Conservation (phyloP, 192 early-diverging fungal species). For the Podila verticillata region DNA sequence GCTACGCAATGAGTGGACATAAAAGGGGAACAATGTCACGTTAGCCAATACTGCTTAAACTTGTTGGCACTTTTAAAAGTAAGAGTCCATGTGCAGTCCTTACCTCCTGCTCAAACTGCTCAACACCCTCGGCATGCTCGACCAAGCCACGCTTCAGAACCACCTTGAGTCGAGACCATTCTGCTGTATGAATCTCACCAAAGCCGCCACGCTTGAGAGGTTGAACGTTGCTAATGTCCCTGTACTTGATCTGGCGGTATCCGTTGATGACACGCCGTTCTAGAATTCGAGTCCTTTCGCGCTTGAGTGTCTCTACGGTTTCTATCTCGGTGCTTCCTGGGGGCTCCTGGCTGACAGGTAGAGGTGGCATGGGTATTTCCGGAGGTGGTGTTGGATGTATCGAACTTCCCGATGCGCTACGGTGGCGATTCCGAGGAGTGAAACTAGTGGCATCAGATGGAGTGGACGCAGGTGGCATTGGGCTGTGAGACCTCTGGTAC, state of each 20-base stretch:
- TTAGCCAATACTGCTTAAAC: not conserved
- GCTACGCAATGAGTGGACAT: slow-evolving; percentile 1
- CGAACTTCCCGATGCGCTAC: not conserved
- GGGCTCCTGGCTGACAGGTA: not conserved
- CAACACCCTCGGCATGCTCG: slow-evolving; percentile 26
- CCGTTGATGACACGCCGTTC: slow-evolving; percentile 23
- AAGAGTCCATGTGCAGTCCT: not conserved
- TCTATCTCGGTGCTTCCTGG: slow-evolving; percentile 19
- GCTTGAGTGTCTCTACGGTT: slow-evolving; percentile 40
- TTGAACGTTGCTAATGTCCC: slow-evolving; percentile 25
- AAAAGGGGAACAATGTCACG: not conserved
- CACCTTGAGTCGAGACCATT: slow-evolving; percentile 40
- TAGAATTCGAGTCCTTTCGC: slow-evolving; percentile 39
- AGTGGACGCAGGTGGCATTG: not conserved
- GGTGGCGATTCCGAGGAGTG: too few species aligned
- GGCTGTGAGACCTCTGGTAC: not conserved
- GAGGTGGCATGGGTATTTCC: not conserved
- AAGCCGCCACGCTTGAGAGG: slow-evolving; percentile 47
- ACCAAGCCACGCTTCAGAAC: slow-evolving; percentile 36
- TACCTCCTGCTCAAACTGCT: slow-evolving; percentile 52
- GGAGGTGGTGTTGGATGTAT: not conserved
- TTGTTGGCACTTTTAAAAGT: not conserved
- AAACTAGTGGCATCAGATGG: not conserved
- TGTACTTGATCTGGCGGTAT: slow-evolving; percentile 29
- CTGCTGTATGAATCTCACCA: slow-evolving; percentile 45